Conservation (phyloP, 1,284 basidiomycete species). For the Lentinula novae-zelandiae region DNA sequence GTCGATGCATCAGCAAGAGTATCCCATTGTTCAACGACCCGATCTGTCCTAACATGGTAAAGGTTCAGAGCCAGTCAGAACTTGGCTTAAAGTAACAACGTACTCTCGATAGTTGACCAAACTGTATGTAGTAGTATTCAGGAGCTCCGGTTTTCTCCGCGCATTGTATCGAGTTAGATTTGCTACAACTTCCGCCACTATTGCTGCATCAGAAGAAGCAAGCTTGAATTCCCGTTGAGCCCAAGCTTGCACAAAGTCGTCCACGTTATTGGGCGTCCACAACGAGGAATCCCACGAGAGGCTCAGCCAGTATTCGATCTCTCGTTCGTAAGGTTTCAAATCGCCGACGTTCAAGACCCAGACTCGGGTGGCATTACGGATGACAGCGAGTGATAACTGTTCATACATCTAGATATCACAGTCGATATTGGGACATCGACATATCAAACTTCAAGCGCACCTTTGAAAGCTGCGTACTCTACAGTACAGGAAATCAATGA, state of each 20-base stretch:
- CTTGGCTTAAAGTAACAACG: conserved; percentile 21
- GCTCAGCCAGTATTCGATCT: conserved; percentile 66
- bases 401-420: conserved; percentile 41
- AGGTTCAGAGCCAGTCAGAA: not conserved
- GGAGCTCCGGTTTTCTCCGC: conserved; percentile 63
- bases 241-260: conserved; percentile 52
- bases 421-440: not conserved
- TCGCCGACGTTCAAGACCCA: conserved; percentile 70
- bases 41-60: conserved; percentile 38
- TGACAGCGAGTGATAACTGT: conserved; percentile 58
- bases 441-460: conserved; percentile 17
- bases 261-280: conserved; percentile 50
- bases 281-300: conserved; percentile 57
- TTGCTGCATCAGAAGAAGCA: conserved; percentile 30
- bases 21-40: conserved; percentile 46
- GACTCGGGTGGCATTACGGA: conserved; percentile 49
- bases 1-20: conserved; percentile 46
- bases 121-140: conserved; percentile 61
- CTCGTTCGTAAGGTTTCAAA: conserved; percentile 69
- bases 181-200: conserved; percentile 48
- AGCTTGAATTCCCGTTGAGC: conserved; percentile 65
- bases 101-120: conserved; percentile 67
- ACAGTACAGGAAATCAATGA: not conserved
- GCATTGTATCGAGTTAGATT: conserved; percentile 62
- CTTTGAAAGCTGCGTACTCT: conserved; percentile 47